phyloP scores from a whole-genome alignment of 164 flowering plant species.

The Kingdonia uniflora region DNA sequence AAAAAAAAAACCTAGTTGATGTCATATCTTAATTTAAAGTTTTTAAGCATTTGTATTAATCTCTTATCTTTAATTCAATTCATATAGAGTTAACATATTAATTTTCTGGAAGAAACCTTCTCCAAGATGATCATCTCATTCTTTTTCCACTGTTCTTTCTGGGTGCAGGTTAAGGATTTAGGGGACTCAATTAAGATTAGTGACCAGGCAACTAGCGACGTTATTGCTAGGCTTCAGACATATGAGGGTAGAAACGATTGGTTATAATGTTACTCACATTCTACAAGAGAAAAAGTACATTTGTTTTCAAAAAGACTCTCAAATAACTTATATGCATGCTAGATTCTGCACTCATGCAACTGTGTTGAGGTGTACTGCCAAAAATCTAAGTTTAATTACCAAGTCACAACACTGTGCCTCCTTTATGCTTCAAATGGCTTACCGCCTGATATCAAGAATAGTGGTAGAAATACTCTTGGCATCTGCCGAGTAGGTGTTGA shows the following conservation, averaged over 20 bases:
- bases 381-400: constrained; percentile 60
- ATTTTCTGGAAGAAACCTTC: no score
- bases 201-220: constrained; percentile 75
- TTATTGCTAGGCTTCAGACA: constrained; percentile 77
- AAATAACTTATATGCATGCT: constrained; percentile 86
- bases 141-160: not conserved
- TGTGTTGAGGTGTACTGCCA: constrained; percentile 85
- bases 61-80: no score
- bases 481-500: constrained; percentile 55
- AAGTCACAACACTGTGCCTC: constrained; percentile 58
- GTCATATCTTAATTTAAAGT: no score
- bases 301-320: constrained; percentile 91
- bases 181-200: constrained; percentile 30
- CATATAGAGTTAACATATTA: no score
- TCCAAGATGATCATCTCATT: no score
- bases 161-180: constrained; percentile 10
- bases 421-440: constrained; percentile 39
- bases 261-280: constrained; percentile 68
- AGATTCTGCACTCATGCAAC: constrained; percentile 78
- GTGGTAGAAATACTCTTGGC: constrained; percentile 72
- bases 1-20: no score
- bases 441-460: constrained; percentile 35
- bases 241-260: constrained; percentile 76
- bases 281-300: constrained; percentile 49
- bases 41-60: no score